These are phyloP conservation scores for Hibiscus mutabilis DNA, from an alignment of 345 rosid species.

Conservation along the genomic window DNA sequence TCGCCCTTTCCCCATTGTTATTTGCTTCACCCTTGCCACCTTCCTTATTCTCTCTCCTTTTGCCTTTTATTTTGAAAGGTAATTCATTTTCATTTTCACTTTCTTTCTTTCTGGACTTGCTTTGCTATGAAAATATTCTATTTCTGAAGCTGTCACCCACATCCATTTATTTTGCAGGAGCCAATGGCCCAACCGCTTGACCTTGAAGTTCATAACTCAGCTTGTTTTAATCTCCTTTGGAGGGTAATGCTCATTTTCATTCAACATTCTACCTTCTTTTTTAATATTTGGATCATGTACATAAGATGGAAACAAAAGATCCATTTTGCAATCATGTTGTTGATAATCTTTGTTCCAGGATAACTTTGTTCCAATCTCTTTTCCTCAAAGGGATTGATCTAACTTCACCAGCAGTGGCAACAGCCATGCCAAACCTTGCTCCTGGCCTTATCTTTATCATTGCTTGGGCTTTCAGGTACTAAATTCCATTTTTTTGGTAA, in stretches of 20 bases:
- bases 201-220: conserved; percentile 48
- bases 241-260: conserved; percentile 41
- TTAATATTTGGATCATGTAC: background rate
- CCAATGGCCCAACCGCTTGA: conserved; percentile 58
- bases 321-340: background rate
- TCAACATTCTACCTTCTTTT: background rate
- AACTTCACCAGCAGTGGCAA: conserved; percentile 87
- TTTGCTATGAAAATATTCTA: background rate
- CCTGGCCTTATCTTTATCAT: conserved; percentile 81
- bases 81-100: background rate
- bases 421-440: conserved; percentile 94
- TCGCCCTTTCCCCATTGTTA: conserved; percentile 51
- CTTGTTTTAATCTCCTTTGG: conserved; percentile 61
- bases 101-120: background rate
- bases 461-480: conserved; percentile 73
- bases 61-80: conserved; percentile 75
- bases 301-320: background rate
- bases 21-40: conserved; percentile 59
- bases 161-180: conserved; percentile 38
- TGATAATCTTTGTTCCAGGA: conserved; percentile 33
- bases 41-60: conserved; percentile 60
- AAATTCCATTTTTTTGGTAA: background rate
- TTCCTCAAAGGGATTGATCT: conserved; percentile 68
- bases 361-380: conserved; percentile 64
- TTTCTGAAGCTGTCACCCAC: background rate